These are phyloP conservation scores for Euphrasia confusa DNA, from an alignment of 257 asterid species.

Conservation along the genomic window DNA sequence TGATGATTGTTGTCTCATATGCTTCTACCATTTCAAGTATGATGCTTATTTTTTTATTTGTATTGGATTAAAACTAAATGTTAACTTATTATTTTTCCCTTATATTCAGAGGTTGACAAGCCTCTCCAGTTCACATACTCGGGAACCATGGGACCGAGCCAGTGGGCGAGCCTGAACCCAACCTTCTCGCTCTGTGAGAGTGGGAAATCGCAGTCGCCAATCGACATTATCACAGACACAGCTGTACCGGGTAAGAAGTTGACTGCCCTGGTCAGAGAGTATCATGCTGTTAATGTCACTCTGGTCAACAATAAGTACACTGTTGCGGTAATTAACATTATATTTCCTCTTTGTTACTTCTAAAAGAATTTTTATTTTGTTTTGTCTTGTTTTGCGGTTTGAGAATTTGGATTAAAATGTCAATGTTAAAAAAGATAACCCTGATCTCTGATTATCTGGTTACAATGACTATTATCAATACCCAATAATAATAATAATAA, in stretches of 20 bases:
- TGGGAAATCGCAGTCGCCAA: slow-evolving; percentile 72
- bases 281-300: slow-evolving; percentile 49
- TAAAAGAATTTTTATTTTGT: not conserved
- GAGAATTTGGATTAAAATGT: not conserved
- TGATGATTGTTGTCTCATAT: slow-evolving; percentile 26
- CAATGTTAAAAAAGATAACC: no score
- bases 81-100: slow-evolving; percentile 9
- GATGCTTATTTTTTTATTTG: not conserved
- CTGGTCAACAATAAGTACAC: slow-evolving; percentile 59
- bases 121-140: slow-evolving; percentile 49
- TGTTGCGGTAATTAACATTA: slow-evolving; percentile 39
- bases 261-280: slow-evolving; percentile 49
- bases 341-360: not conserved
- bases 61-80: not conserved
- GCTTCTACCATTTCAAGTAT: slow-evolving; percentile 26
- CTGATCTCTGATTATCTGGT: no score
- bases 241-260: slow-evolving; percentile 29
- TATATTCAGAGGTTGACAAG: slow-evolving; percentile 8
- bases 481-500: no score
- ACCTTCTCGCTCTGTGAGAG: slow-evolving; percentile 47
- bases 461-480: no score
- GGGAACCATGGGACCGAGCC: slow-evolving; percentile 64
- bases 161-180: slow-evolving; percentile 66
- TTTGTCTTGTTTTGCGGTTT: not conserved
- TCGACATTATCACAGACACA: slow-evolving; percentile 34